These are phyloP conservation scores for Lomentospora prolificans DNA, from an alignment of 2,329 filamentous ascomycete species.

Conservation along the genomic window DNA sequence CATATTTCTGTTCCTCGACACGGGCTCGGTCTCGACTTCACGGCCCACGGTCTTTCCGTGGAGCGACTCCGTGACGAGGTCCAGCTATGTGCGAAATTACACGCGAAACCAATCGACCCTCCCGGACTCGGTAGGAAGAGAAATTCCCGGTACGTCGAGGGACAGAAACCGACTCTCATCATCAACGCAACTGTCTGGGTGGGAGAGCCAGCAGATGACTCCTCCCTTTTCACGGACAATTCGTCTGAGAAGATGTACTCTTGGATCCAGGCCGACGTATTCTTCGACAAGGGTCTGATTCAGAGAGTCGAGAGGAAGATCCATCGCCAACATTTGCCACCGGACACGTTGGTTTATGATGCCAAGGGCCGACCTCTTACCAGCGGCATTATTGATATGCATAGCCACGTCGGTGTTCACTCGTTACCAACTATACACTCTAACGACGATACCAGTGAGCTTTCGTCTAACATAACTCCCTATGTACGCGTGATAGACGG, in stretches of 20 bases:
- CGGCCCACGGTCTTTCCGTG: conserved; percentile 33
- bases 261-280: conserved; percentile 52
- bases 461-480: conserved; percentile 54
- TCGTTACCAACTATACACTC: conserved; percentile 44
- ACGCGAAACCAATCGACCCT: conserved; percentile 43
- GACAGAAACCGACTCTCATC: conserved; percentile 50
- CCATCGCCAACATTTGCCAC: background rate
- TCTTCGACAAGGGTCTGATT: conserved; percentile 52
- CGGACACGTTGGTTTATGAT: conserved; percentile 34
- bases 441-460: conserved; percentile 52
- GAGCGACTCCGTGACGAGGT: conserved; percentile 44
- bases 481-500: conserved; percentile 59
- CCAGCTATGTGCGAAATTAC: conserved; percentile 44
- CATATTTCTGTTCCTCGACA: conserved; percentile 14
- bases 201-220: conserved; percentile 43
- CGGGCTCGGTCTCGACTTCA: conserved; percentile 13
- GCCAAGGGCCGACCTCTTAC: conserved; percentile 53
- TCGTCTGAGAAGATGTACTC: conserved; percentile 47
- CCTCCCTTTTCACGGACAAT: conserved; percentile 46
- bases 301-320: conserved; percentile 39
- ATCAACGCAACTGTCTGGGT: conserved; percentile 58
- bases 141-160: conserved; percentile 51
- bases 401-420: conserved; percentile 54
- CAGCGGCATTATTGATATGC: conserved; percentile 62
- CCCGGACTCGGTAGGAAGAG: conserved; percentile 43